Base-by-base conservation (phyloP, 1,139 yeast genomes). In the Debaryomyces udenii region DNA sequence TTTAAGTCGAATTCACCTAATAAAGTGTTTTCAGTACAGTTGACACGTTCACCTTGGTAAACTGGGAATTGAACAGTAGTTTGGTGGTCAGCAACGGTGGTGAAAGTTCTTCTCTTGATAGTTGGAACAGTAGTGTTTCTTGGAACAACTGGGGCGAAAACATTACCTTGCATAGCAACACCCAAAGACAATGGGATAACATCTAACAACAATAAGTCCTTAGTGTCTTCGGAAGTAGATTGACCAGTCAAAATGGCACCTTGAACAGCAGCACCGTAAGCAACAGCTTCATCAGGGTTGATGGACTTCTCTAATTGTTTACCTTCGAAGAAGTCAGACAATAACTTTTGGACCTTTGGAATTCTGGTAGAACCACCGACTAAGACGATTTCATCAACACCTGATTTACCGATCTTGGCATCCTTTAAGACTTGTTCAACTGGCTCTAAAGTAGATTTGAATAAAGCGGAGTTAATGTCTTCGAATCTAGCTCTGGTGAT, bases 361-460 rank as follows among this genome's bases (percentile, higher is more conserved):
- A 91, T 91, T 86, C 98, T 91, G 74, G 99, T 91, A 57, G 99
- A 91, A 82, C 99, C 99, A 85, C 99, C 99, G 62, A 91, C 99
- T 60, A 91, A 81, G 68, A 91, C 99, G 69, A 91, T 91, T 78
- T 91, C 98, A 70, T 93, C 85, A 62, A 93, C 93, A 60, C 80
- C 79, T 49, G 91, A 73, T 84, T 91, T 91, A 74, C 86, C 78
- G 63, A 88, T 78, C 82, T 89, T 88, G 61, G 98, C 86, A 71
- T 91, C 98, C 78, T 86, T 87, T 74, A 91, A 83, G 62, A 93
- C 98, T 81, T 89, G 90, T 80, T 91, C 98, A 68, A 91, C 98
- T 63, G 98, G 98, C 61, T 87, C 96, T 68, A 91, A 76, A 62
- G 98, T 91, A 53, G 95, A 85, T 76, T 93, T 88, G 93, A 91